These are phyloP conservation scores for Fistulina hepatica DNA, from an alignment of 1,284 basidiomycete genomes.

Conservation along the genomic window DNA sequence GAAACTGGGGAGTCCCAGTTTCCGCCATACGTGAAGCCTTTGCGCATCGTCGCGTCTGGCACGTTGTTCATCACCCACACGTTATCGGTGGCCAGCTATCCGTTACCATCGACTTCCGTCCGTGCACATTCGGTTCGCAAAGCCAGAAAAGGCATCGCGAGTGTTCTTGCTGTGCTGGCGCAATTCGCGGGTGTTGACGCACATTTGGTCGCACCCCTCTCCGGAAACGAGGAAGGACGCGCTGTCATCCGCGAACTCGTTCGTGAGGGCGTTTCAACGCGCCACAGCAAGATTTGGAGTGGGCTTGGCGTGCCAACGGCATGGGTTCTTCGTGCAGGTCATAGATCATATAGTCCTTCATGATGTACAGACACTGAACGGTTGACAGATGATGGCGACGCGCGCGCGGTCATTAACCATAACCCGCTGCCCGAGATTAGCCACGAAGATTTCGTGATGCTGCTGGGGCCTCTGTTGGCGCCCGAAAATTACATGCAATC, in stretches of 20 bases:
- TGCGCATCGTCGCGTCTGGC: constrained; percentile 66
- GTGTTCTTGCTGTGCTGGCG: constrained; percentile 57
- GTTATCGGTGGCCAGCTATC: constrained; percentile 48
- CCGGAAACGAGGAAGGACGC: constrained; percentile 56
- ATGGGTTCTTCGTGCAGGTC: constrained; percentile 69
- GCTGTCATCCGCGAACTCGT: constrained; percentile 56
- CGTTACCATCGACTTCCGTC: constrained; percentile 42
- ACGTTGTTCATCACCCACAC: constrained; percentile 69
- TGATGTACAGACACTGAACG: too few species aligned
- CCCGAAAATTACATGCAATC: constrained; percentile 56
- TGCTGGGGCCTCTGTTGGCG: constrained; percentile 64
- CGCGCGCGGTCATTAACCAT: constrained; percentile 67
- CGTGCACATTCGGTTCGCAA: constrained; percentile 62
- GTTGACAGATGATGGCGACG: constrained; percentile 45
- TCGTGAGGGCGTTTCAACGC: constrained; percentile 52
- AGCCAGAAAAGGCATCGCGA: constrained; percentile 58
- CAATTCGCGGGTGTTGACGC: constrained; percentile 59
- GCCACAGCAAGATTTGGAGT: constrained; percentile 64
- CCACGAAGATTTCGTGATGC: constrained; percentile 71
- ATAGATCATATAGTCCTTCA: constrained; percentile 17
- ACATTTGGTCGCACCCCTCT: constrained; percentile 61
- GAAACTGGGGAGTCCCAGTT: background rate
- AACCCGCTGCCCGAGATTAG: constrained; percentile 76
- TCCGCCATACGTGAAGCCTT: constrained; percentile 23
- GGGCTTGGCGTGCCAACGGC: constrained; percentile 62